A percentile compares a stretch with the other conserved stretches of the same genome.
phyloP scores from a whole-genome alignment of 176 grass and related monocot genomes.

The Tuctoria greenei region DNA sequence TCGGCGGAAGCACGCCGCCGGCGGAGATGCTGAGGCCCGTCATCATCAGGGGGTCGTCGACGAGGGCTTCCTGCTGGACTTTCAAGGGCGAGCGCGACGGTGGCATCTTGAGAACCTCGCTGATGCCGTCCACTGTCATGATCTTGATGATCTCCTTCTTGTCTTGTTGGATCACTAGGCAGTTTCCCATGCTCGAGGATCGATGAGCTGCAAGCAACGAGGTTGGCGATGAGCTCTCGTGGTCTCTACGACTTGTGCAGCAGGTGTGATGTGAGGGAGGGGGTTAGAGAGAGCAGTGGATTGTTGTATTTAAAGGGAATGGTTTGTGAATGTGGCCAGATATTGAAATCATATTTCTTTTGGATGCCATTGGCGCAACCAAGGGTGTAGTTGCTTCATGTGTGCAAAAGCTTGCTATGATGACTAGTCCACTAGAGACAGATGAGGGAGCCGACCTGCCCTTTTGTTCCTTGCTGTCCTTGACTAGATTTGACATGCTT shows the following conservation, averaged over 20 bases:
- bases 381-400: slow-evolving; percentile 7
- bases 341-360: neutral
- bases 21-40: neutral
- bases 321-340: neutral
- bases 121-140: slow-evolving; percentile 38
- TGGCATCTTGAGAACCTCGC: slow-evolving; percentile 23
- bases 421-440: neutral
- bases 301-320: slow-evolving; percentile 44
- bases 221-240: neutral
- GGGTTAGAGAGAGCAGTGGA: slow-evolving; percentile 1
- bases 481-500: slow-evolving; percentile 24
- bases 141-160: slow-evolving; percentile 51
- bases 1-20: neutral
- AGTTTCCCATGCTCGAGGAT: slow-evolving; percentile 65
- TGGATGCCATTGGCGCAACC: slow-evolving; percentile 23
- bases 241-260: neutral
- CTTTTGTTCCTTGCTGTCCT: slow-evolving; percentile 30
- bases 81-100: neutral
- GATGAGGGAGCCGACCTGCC: neutral
- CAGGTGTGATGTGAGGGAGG: neutral
- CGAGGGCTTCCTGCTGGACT: neutral
- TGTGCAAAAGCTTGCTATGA: slow-evolving; percentile 13
- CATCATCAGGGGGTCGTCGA: neutral
- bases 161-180: slow-evolving; percentile 46
- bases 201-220: neutral